Evolutionary conservation across 345 rosid genomes (phyloP), one percentile per base, ranked within the genome.

Genomic region (Aegle marmelos): DNA sequence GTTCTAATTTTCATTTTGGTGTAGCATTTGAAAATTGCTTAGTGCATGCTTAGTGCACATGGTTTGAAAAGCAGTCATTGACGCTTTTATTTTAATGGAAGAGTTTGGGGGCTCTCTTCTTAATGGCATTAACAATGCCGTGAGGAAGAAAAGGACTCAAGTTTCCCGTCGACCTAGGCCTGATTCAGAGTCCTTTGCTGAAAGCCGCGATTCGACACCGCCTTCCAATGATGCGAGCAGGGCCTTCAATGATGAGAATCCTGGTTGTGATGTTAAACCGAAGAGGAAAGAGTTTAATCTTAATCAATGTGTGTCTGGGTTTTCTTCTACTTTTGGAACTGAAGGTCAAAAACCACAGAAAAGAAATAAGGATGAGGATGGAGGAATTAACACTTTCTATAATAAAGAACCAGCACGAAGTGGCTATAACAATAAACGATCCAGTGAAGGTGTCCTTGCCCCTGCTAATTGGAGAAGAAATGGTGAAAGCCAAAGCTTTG

Each of bases 371-470:
- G 84, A 81, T 57, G 90, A 79, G 59, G 83, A 75, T 64, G 89
- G 85, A 41, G 88, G 79, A 57, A 82, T 80, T 71, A 79, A 82
- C 74, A 77, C 37, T 22, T 82, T 79, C 48, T 86, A 83, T 39
- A 77, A 79, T 81, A 85, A 78, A 64, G 91, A 86, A 78, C 57
- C 68, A 6, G 80, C 86, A 4, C 85, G 77, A 66, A 80, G 82
- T 80, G 86, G 86, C 74, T 25, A 70, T 56, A 82, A 56, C 41
- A 78, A 73, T 61, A 90, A 85, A 73, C 90, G 85, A 31, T 88
- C 89, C 4, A 89, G 91, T 69, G 93, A 95, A 86, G 99, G 94
- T 81, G 83, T 78, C n/a, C 94, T 92, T 78, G 89, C 97, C 74
- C 96, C 99, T 77, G 90, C 86, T 9, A 89, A 86, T 79, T 84